Evolutionary conservation across 306 rosid species (phyloP).

Genomic region (Rosa lucieae): DNA sequence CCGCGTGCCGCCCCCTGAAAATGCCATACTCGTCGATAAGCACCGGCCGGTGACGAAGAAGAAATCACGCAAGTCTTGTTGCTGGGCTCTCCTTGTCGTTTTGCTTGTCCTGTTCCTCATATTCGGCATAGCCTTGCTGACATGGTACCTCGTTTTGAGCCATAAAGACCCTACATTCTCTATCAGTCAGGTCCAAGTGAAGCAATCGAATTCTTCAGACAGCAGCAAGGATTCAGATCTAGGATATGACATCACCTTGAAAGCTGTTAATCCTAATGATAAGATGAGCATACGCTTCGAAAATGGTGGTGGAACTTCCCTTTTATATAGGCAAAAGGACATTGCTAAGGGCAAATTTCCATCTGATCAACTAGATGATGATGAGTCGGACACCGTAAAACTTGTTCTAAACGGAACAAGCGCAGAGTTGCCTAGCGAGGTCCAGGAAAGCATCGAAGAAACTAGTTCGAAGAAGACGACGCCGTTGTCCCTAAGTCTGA

Average conservation of each 20-base stretch:
- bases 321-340: background rate
- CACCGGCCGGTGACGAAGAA: background rate
- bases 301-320: background rate
- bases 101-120: slow-evolving; percentile 19
- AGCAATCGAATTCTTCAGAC: background rate
- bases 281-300: slow-evolving; percentile 18
- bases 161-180: slow-evolving; percentile 43
- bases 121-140: slow-evolving; percentile 12
- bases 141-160: slow-evolving; percentile 24
- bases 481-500: slow-evolving; percentile 12
- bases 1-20: slow-evolving; percentile 57
- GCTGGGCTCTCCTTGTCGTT: background rate
- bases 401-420: slow-evolving; percentile 21
- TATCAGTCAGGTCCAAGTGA: slow-evolving; percentile 7
- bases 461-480: slow-evolving; percentile 8
- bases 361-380: slow-evolving; percentile 1
- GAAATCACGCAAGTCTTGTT: background rate
- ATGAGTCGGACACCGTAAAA: background rate
- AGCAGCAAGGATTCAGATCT: background rate
- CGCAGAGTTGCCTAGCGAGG: slow-evolving; percentile 7
- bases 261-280: slow-evolving; percentile 33
- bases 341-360: slow-evolving; percentile 45
- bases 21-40: slow-evolving; percentile 40
- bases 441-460: slow-evolving; percentile 13
- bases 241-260: slow-evolving; percentile 30